Conservation (phyloP, 108 stramenopile genomes). For the Nannochloropsis gaditana region DNA sequence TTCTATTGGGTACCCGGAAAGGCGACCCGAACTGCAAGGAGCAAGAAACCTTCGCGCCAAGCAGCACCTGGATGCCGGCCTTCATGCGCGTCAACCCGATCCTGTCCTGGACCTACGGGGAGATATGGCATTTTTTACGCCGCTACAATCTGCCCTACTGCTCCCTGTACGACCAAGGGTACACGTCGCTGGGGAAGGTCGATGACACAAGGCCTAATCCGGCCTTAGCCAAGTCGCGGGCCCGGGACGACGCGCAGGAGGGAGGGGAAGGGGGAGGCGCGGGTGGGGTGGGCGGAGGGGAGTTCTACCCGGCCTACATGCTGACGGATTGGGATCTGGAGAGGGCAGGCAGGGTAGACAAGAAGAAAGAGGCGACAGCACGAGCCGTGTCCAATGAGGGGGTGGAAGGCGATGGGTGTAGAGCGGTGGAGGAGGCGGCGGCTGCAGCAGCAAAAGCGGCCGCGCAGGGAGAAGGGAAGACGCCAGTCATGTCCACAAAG, state of each 20-base stretch:
- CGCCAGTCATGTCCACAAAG: no score
- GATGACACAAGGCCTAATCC: slow-evolving; percentile 86
- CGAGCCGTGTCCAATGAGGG: background rate
- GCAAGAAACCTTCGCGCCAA: slow-evolving; percentile 52
- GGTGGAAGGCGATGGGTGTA: background rate
- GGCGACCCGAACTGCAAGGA: slow-evolving; percentile 84
- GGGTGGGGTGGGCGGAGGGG: slow-evolving; percentile 19
- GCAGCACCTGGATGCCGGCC: slow-evolving; percentile 85
- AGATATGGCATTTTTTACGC: slow-evolving; percentile 87
- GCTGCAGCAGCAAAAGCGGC: background rate
- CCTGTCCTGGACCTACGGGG: slow-evolving; percentile 68
- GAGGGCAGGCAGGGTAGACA: background rate
- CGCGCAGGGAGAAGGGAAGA: background rate
- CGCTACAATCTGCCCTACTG: slow-evolving; percentile 80
- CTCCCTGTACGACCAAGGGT: slow-evolving; percentile 86
- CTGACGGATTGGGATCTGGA: slow-evolving; percentile 45
- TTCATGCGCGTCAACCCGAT: slow-evolving; percentile 96
- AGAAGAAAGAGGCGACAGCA: slow-evolving; percentile 13
- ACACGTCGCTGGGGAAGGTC: slow-evolving; percentile 74
- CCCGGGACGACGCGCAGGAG: background rate
- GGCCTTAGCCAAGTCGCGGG: slow-evolving; percentile 50
- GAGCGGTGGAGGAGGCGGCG: background rate
- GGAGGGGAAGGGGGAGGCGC: background rate
- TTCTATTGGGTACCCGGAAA: slow-evolving; percentile 84
- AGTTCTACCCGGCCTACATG: slow-evolving; percentile 53